These are phyloP conservation scores for Ceratocystis albifundus DNA, from an alignment of 2,329 filamentous ascomycete genomes.

Conservation along the genomic window DNA sequence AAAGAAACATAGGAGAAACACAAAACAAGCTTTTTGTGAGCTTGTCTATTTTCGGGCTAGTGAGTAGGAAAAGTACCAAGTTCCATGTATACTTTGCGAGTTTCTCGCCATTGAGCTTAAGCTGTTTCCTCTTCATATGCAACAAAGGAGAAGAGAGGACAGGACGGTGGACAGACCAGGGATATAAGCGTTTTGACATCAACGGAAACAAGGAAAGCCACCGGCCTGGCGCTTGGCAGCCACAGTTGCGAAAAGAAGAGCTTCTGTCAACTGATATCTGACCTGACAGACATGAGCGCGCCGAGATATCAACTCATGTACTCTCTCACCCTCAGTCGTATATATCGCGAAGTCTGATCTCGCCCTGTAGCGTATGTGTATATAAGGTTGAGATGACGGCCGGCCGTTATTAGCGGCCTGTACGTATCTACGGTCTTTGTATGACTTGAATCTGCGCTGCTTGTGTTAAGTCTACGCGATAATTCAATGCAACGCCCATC, in stretches of 20 bases:
- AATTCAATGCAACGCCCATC: neutral
- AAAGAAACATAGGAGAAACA: conserved; percentile 6
- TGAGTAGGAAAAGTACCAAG: neutral
- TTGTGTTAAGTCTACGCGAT: neutral
- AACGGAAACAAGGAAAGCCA: neutral
- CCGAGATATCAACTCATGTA: neutral
- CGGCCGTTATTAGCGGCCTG: neutral
- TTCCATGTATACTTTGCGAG: neutral
- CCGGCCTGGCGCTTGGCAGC: neutral
- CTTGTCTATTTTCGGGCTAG: conserved; percentile 5
- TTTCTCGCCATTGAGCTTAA: neutral
- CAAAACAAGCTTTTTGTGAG: neutral
- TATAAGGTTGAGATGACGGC: neutral
- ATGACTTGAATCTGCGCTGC: neutral
- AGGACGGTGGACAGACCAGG: neutral
- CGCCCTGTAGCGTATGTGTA: neutral
- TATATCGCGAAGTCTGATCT: too few relatives aligned
- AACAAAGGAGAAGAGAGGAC: too few relatives aligned
- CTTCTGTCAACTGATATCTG: neutral
- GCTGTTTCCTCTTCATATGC: neutral
- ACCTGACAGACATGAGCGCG: neutral
- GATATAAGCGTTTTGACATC: neutral
- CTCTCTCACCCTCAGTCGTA: neutral
- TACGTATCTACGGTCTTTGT: neutral
- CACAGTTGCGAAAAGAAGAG: neutral